Percentiles rank a stretch among this genome's conserved stretches.
Evolutionary conservation across 345 rosid species (phyloP).

Genomic region (Heritiera littoralis): DNA sequence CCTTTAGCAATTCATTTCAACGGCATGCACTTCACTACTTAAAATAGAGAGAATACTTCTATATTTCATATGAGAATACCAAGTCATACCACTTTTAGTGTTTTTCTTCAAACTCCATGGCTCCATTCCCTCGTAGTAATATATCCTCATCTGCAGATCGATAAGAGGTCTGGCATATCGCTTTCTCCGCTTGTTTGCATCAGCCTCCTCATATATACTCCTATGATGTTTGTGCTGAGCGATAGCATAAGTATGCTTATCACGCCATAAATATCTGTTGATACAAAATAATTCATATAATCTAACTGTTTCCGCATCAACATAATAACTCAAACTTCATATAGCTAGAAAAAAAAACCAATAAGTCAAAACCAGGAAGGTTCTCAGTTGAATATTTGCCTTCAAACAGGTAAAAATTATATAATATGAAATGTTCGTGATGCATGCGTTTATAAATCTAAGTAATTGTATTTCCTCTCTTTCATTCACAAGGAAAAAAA

Average conservation of each 20-base stretch:
- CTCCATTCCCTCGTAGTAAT: constrained; percentile 82
- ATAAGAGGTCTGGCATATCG: constrained; percentile 92
- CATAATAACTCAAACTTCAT: constrained; percentile 4
- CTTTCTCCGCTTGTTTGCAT: constrained; percentile 93
- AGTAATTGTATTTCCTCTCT: not conserved
- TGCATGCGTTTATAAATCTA: not conserved
- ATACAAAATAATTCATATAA: constrained; percentile 15
- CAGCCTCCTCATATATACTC: constrained; percentile 92
- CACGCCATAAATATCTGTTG: constrained; percentile 88
- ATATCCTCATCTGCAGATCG: constrained; percentile 95
- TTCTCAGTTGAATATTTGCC: not conserved
- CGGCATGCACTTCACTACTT: not conserved
- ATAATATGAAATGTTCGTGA: not conserved
- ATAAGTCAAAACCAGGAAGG: not conserved
- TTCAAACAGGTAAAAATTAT: not conserved
- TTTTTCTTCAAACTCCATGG: constrained; percentile 83
- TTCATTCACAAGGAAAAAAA: not conserved
- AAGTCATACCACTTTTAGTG: constrained; percentile 67
- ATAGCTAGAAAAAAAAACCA: not conserved
- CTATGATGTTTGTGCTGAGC: constrained; percentile 93
- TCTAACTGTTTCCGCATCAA: constrained; percentile 2
- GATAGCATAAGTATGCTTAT: constrained; percentile 84
- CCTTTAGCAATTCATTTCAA: not conserved
- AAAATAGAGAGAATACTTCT: not conserved
- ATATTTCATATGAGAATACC: not conserved